Evolutionary conservation across 139 green algal species (phyloP).

Genomic region (Closterium sp.): DNA sequence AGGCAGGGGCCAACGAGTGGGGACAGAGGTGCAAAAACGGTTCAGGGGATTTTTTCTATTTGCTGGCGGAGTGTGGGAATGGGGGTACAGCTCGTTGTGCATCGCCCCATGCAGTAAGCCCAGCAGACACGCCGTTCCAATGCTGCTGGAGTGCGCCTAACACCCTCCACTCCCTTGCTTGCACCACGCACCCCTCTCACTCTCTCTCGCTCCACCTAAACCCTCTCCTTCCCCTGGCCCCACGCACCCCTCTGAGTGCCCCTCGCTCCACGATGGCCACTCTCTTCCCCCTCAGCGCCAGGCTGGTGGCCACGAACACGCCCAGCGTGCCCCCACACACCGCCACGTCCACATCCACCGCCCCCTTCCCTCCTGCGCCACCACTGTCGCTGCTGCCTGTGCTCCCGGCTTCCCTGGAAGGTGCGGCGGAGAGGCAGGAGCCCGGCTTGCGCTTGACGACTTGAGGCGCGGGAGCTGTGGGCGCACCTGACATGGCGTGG

Average conservation of each 20-base stretch:
- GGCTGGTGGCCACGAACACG: slow-evolving; percentile 76
- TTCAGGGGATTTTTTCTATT: background rate
- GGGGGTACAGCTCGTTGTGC: too few species aligned
- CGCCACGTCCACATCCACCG: slow-evolving; percentile 68
- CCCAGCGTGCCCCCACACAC: slow-evolving; percentile 90
- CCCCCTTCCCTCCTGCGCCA: background rate
- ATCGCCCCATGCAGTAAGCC: too few species aligned
- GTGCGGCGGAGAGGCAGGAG: too few species aligned
- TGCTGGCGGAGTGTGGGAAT: background rate
- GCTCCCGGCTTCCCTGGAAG: too few species aligned
- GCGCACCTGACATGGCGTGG: slow-evolving; percentile 15
- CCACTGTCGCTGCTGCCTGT: background rate
- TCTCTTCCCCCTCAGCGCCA: slow-evolving; percentile 68
- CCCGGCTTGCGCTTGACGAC: slow-evolving; percentile 5
- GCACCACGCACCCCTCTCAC: background rate
- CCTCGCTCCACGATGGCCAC: slow-evolving; percentile 90
- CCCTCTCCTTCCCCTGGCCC: background rate
- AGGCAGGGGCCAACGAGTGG: background rate
- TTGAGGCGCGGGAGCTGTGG: slow-evolving; percentile 9
- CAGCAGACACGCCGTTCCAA: background rate
- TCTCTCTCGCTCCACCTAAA: background rate
- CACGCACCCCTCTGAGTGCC: slow-evolving; percentile 64
- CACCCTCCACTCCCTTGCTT: background rate
- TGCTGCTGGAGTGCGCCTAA: background rate
- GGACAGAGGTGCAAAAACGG: background rate